These are phyloP conservation scores for Populus hybrid DNA, from an alignment of 441 rosid genomes.

Conservation along the genomic window DNA sequence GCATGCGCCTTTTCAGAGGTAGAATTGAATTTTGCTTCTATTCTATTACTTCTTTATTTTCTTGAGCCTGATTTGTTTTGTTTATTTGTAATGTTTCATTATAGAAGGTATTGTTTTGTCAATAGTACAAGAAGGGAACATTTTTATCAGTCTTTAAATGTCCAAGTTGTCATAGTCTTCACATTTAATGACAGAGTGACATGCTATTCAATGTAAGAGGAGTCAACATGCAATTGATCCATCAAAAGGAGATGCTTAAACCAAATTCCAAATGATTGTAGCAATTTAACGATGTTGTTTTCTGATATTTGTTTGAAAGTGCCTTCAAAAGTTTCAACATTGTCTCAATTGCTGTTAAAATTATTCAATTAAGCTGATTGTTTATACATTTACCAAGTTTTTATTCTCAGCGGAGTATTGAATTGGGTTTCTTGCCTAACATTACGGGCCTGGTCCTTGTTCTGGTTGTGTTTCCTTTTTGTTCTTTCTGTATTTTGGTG, in stretches of 20 bases:
- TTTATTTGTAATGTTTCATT: background rate
- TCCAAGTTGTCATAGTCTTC: background rate
- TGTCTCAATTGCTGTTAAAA: background rate
- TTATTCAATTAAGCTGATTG: background rate
- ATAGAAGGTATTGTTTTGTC: background rate
- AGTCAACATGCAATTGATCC: background rate
- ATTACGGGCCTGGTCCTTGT: background rate
- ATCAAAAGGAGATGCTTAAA: background rate
- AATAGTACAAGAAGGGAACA: background rate
- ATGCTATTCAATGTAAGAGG: background rate
- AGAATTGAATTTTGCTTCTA: constrained; percentile 1
- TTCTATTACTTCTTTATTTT: background rate
- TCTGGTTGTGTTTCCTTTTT: background rate
- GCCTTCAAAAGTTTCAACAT: background rate
- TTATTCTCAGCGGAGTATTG: background rate
- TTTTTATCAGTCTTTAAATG: background rate
- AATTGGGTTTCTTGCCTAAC: background rate
- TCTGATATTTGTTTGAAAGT: background rate
- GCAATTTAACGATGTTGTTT: background rate
- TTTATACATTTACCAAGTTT: background rate
- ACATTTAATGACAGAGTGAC: background rate
- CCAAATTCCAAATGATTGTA: background rate
- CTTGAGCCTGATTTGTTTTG: background rate
- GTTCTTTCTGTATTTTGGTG: background rate
- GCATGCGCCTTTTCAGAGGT: constrained; percentile 97